A percentile compares a stretch with the other conserved stretches of the same genome.
Evolutionary conservation across 345 rosid species (phyloP).

Genomic region (Pugionium dolabratum): DNA sequence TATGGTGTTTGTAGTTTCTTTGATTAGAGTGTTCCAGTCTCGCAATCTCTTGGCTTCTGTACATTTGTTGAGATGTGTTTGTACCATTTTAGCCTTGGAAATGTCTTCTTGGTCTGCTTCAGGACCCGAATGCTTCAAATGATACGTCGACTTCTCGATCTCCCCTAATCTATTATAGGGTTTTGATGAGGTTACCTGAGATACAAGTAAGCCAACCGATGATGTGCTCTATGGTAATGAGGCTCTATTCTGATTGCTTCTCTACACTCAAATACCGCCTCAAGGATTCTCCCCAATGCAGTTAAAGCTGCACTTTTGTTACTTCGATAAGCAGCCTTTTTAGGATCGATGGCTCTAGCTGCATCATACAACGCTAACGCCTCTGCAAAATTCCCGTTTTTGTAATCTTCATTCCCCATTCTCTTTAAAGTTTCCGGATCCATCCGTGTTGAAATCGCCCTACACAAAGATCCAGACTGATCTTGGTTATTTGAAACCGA

Average conservation of each 20-base stretch:
- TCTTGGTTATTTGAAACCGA: conserved; percentile 26
- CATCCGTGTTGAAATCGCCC: conserved; percentile 86
- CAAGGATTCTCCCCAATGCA: conserved; percentile 79
- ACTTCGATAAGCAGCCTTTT: conserved; percentile 85
- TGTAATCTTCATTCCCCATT: conserved; percentile 97
- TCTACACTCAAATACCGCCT: conserved; percentile 87
- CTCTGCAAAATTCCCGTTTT: conserved; percentile 75
- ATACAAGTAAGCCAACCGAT: conserved; percentile 73
- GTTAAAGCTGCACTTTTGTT: conserved; percentile 84
- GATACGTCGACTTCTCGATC: conserved; percentile 75
- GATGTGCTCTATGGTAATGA: conserved; percentile 88
- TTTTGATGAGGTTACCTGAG: conserved; percentile 55
- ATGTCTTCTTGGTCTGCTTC: conserved; percentile 83
- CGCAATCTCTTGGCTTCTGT: conserved; percentile 60
- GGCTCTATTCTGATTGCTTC: conserved; percentile 90
- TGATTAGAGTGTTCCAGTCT: conserved; percentile 69
- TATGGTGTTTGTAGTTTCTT: conserved; percentile 58
- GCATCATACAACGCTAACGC: conserved; percentile 89
- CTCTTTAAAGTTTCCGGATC: conserved; percentile 90
- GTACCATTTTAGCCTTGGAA: conserved; percentile 59
- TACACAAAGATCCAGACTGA: conserved; percentile 60
- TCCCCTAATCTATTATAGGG: conserved; percentile 72
- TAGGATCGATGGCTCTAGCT: conserved; percentile 78
- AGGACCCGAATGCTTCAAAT: conserved; percentile 75
- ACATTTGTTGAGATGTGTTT: conserved; percentile 60